These are phyloP conservation scores for Hyparrhenia diplandra DNA, from an alignment of 176 grass and related monocot genomes.

Conservation along the genomic window DNA sequence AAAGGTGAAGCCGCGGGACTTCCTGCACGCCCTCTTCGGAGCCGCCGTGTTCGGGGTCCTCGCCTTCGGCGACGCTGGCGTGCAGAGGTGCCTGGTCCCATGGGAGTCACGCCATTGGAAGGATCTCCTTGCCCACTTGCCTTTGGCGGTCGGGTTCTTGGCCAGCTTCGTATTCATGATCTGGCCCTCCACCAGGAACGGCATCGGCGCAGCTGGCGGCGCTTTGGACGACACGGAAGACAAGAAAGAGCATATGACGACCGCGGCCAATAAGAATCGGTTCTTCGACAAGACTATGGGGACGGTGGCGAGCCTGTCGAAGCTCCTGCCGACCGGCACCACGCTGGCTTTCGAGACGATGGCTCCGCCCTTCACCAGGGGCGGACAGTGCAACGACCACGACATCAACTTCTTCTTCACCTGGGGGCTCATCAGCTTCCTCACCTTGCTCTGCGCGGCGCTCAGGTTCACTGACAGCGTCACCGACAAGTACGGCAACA, in stretches of 20 bases:
- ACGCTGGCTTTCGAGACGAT: neutral
- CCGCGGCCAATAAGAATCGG: neutral
- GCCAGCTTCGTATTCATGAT: neutral
- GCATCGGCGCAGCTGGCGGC: neutral
- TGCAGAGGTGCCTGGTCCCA: neutral
- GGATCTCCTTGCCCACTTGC: neutral
- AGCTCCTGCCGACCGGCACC: neutral
- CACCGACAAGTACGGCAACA: neutral
- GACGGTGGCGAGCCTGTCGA: neutral
- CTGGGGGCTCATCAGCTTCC: neutral
- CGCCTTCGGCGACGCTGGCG: neutral
- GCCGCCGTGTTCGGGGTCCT: neutral
- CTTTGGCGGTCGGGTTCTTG: neutral
- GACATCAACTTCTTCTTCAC: neutral
- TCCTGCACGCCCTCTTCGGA: neutral
- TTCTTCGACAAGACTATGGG: neutral
- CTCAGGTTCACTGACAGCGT: neutral
- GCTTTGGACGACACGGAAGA: neutral
- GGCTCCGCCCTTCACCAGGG: neutral
- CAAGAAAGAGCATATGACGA: neutral
- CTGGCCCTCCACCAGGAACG: neutral
- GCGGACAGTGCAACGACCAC: neutral
- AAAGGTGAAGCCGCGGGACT: neutral
- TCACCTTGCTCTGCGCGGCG: neutral
- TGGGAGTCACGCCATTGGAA: neutral